Conservation (phyloP, 495 filamentous ascomycete species). For the Daldinia bambusicola region DNA sequence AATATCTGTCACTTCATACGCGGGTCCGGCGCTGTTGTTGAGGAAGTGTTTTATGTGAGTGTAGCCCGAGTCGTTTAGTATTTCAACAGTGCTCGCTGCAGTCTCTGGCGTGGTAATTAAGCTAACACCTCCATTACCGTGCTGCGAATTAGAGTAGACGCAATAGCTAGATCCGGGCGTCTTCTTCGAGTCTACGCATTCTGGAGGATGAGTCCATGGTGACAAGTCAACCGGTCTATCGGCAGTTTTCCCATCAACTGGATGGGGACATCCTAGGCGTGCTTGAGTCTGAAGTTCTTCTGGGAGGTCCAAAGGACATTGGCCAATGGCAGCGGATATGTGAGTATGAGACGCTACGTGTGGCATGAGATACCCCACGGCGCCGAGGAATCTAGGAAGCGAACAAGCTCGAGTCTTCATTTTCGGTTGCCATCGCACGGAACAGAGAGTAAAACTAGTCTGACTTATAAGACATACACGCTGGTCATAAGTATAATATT, state of each 20-base stretch:
- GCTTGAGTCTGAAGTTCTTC: slow-evolving; percentile 25
- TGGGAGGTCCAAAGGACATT: slow-evolving; percentile 29
- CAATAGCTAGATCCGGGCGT: slow-evolving; percentile 45
- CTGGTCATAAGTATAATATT: slow-evolving; percentile 19
- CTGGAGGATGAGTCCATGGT: slow-evolving; percentile 53
- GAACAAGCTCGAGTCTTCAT: slow-evolving; percentile 23
- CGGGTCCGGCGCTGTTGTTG: slow-evolving; percentile 18
- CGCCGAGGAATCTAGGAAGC: slow-evolving; percentile 1
- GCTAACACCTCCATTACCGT: slow-evolving; percentile 50
- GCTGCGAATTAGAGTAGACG: slow-evolving; percentile 52
- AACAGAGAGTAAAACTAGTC: neutral
- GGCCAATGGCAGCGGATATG: slow-evolving; percentile 13
- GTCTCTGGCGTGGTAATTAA: slow-evolving; percentile 51
- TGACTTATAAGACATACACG: neutral
- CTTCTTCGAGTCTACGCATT: slow-evolving; percentile 42
- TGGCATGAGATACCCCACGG: slow-evolving; percentile 13
- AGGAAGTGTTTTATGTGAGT: slow-evolving; percentile 20
- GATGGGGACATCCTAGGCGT: slow-evolving; percentile 42
- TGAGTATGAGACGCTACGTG: slow-evolving; percentile 2
- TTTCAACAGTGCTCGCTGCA: slow-evolving; percentile 43
- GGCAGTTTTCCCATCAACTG: slow-evolving; percentile 33
- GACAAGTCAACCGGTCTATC: slow-evolving; percentile 42
- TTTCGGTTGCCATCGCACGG: slow-evolving; percentile 16
- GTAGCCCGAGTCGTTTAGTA: slow-evolving; percentile 45
- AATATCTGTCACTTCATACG: slow-evolving; percentile 49